Base-by-base conservation (phyloP, 2,329 filamentous ascomycete genomes). In the Thielaviopsis euricoi region DNA sequence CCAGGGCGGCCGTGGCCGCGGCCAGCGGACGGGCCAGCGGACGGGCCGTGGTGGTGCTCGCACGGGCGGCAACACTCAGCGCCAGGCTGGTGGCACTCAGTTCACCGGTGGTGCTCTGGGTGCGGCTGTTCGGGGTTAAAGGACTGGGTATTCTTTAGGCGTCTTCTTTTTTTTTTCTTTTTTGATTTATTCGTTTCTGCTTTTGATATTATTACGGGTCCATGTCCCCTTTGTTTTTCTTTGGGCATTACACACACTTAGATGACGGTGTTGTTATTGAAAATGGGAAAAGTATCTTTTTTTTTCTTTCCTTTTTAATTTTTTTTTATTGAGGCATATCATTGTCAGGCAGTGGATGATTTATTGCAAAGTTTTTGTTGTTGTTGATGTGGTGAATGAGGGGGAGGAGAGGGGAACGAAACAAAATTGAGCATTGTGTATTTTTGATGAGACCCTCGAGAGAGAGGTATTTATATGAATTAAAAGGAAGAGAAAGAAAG, bases 21-120 rank as follows among this genome's bases (percentile, higher is more conserved):
- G 85, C 53, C 87, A 82, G 56, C 81, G 72, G 21, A 80, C 85
- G 61, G 83, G 86, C 49, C 75, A 77, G 57, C 74, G 83, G 50
- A 73, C 77, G 25, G 77, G 82, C 50, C 49, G 56, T 17, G 56
- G 61, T 13, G 57, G 57, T 29, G 74, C 81, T 40, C 73, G 78
- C 62, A 69, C 71, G 52, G 77, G 78, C 61, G 80, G 78, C 61
- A 79, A 80, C 69, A 69, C 75, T 21, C 83, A 81, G 68, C 76
- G 82, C 70, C 82, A 85, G 68, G 80, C 82, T 63, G 81, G 84
- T 61, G 86, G 86, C 65, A 86, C 85, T 63, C 85, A 88, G 68
- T 91, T 90, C 72, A 89, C 86, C 15, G 87, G 87, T 62, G 87
- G 87, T 71, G 87, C 86, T 61, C 73, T 91, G 70, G 86, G 86